Base-by-base conservation (phyloP, 1,284 basidiomycete species). In the Vanrija sp. region DNA sequence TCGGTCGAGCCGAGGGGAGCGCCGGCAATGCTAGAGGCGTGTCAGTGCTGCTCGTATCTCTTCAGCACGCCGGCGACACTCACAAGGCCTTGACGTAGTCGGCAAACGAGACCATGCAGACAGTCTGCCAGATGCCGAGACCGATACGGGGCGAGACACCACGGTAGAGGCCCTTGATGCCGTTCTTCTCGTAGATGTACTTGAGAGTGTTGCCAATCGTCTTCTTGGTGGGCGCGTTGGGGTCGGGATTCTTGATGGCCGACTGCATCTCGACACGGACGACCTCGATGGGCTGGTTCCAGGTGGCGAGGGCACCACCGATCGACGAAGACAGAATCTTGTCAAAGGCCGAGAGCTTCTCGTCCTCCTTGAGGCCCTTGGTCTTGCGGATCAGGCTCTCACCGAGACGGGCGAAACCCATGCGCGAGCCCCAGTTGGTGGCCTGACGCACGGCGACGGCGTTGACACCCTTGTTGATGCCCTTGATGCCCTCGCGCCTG, bases 401-500 rank as follows among this genome's bases (percentile, higher is more conserved):
- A 44, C 92, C 91, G 25, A 98, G 79, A 64, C 96, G 89, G 49
- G 96, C 90, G 71, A 99, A 93, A 68, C 95, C 95, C 85, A 98
- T 91, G 86, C 94, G 87, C 61, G 91, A 94, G 61, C 96, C 96
- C 96, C 96, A 99, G 80, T 98, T 99, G 47, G 96, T 99, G 75
- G 91, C 94, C 77, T 98, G 95, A 48, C 95, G 85, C 45, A 98
- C 82, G 47, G 94, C 96, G 46, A 99, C 96, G 22, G 96, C 96
- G 69, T 99, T 98, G 58, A 98, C 96, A 77, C 96, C 96, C 81
- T 98, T 98, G 84, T 99, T 98, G 70, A 99, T 94, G 54, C 96
- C 96, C 49, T 84, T 84, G 72, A 99, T 83, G 72, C 96, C 96
- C 68, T 97, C 96, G 50, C 86, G 82, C 50, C 86, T 84, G 78